Base-by-base conservation (phyloP, 805 yeast genomes). In the Komagataella phaffii region DNA sequence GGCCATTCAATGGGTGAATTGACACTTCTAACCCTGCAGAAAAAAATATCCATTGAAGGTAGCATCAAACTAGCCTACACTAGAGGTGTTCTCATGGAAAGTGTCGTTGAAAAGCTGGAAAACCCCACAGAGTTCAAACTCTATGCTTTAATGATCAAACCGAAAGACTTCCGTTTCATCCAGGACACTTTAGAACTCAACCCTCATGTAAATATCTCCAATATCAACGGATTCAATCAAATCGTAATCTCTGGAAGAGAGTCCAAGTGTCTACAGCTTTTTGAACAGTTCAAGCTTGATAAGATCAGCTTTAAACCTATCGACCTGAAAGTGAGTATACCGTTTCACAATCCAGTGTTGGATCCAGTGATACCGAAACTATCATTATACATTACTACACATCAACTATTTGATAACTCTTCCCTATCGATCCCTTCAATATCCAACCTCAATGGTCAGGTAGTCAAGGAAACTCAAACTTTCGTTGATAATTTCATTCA, bases 1-100 rank as follows among this genome's bases (percentile, higher is more conserved):
- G 72, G 72, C 7, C 72, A 67, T 53, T 66, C 71, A 5, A 51
- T 68, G 21, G 72, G 72, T 1, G 72, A 68, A 47, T 61, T 68
- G 5, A 56, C 64, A 17, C 52, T 59, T 3, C 47, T 68, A 44
- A 65, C 60, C 2, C 45, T 62, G 3, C 69, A 64, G 53, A 62
- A 53, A 4, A 55, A 57, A 0, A 47, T 68, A 1, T 24, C 61
- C 0, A 57, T 65, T 30, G 58, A 56, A 6, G 48, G 61, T 14
- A 66, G 65, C 2, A 50, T 68, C 7, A 30, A 48, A 2, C 48
- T 66, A 2, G 63, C 66, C 2, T 54, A 59, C 44, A 24, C 51
- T 17, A 52, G 72, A 24, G 72, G 71, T 6, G 43, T 50, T 40
- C 44, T 65, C 43, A 68, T 68, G 72, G 69, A 68, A 50, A 19